Base-by-base conservation (phyloP, 148 eudicot species). In the Bassia scoparia region DNA sequence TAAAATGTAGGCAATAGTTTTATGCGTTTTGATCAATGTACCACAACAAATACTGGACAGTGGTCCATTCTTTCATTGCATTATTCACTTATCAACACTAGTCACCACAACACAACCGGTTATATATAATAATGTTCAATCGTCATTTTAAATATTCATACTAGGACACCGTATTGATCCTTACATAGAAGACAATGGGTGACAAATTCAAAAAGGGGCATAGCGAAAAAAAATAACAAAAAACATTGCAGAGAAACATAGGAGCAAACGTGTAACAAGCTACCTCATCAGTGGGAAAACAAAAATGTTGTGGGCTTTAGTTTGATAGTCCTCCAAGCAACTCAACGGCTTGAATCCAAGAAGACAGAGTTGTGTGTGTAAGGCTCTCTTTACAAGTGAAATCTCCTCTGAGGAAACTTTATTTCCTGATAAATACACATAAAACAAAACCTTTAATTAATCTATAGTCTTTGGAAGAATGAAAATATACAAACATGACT, bases 251-350 rank as follows among this genome's bases (percentile, higher is more conserved):
- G 13, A 61, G 13, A 6, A 53, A n/a, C 43, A 61, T 52, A 29
- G 21, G 23, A 26, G n/a, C 63, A 46, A 31, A 21, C 23, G n/a
- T n/a, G 46, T 31, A 72, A 30, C 75, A 67, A 71, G 30, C 60
- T 70, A 94, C 98, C 97, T 95, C 99, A 52, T 91, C 99, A 82
- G 88, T 88, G 18, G 99, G 99, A 75, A 85, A 85, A 95, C 67
- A 95, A 76, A 84, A 91, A 95, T 6, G 96, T 88, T 66, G 99
- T 85, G 74, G 99, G 97, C 86, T 82, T 92, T 83, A 91, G 82
- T 80, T 95, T 95, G 90, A 82, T 91, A 89, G 78, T 95, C 97
- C 77, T 88, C 79, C 72, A 95, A 81, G 80, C 89, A 91, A 80
- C 82, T 86, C 78, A 95, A 80, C 31, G 97, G 97, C 86, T 95